A percentile compares a stretch with the other conserved stretches of the same genome.
phyloP scores from a whole-genome alignment of 805 yeast genomes.

The Starmerella vitae region DNA sequence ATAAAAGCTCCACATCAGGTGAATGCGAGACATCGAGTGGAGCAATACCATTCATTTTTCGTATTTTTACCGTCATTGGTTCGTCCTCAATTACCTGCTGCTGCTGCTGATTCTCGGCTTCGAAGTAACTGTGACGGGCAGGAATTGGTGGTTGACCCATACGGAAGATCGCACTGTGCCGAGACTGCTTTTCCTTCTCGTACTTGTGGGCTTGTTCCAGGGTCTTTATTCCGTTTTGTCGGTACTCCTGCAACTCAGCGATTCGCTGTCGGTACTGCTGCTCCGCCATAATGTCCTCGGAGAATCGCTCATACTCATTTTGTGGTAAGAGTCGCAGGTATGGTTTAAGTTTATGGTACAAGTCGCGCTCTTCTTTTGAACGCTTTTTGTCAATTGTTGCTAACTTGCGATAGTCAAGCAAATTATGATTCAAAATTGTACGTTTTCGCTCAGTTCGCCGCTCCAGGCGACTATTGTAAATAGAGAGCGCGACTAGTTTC shows the following conservation, averaged over 20 bases:
- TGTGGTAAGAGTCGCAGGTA: conserved; percentile 69
- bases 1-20: conserved; percentile 66
- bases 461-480: conserved; percentile 78
- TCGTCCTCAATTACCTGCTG: conserved; percentile 13
- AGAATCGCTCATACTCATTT: conserved; percentile 63
- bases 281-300: conserved; percentile 63
- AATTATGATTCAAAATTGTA: conserved; percentile 54
- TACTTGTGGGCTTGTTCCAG: conserved; percentile 70
- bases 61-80: conserved; percentile 21
- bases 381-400: conserved; percentile 74
- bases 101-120: conserved; percentile 12
- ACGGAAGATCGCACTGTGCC: conserved; percentile 37
- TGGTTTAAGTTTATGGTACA: conserved; percentile 61
- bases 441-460: conserved; percentile 89
- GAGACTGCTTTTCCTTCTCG: conserved; percentile 71
- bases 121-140: conserved; percentile 15
- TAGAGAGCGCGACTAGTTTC: conserved; percentile 73
- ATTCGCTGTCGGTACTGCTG: conserved; percentile 66
- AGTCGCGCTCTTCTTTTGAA: conserved; percentile 78
- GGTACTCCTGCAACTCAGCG: conserved; percentile 84
- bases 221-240: conserved; percentile 76
- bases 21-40: conserved; percentile 40
- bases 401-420: conserved; percentile 74
- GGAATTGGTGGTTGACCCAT: conserved; percentile 16
- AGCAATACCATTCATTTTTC: conserved; percentile 24